Evolutionary conservation across 2,329 filamentous ascomycete genomes (phyloP).

Genomic region (Penicillium vulpinum): DNA sequence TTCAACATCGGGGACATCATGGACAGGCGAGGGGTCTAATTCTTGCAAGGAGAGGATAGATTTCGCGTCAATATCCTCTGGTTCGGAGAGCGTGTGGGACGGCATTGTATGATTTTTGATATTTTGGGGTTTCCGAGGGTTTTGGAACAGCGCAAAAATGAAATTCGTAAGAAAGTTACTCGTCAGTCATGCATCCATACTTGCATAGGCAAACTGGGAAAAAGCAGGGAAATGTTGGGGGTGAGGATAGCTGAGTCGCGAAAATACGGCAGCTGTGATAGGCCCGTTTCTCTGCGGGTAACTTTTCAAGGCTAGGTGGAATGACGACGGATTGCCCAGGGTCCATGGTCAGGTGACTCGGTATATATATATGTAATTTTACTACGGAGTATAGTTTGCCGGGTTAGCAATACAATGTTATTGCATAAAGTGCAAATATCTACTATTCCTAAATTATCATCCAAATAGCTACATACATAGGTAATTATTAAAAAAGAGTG

Average conservation of each 20-base stretch:
- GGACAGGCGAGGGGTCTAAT: conserved; percentile 80
- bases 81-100: conserved; percentile 18
- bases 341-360: background rate
- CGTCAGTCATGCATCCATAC: conserved; percentile 15
- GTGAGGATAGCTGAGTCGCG: conserved; percentile 11
- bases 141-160: background rate
- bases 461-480: background rate
- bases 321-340: background rate
- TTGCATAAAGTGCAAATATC: background rate
- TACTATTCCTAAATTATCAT: no score
- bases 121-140: background rate
- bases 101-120: conserved; percentile 14
- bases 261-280: conserved; percentile 19
- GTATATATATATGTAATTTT: background rate
- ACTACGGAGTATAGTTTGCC: background rate
- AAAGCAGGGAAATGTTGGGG: conserved; percentile 14
- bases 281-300: conserved; percentile 1
- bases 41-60: conserved; percentile 69
- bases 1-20: conserved; percentile 52
- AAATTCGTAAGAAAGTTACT: conserved; percentile 13
- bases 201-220: conserved; percentile 4
- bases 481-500: background rate
- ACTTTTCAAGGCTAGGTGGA: no score
- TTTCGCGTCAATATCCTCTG: conserved; percentile 35
- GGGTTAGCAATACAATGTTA: background rate